A percentile compares a stretch with the other conserved stretches of the same genome.
These are phyloP conservation scores for Tarenaya hassleriana DNA, from an alignment of 345 rosid genomes.

Conservation along the genomic window DNA sequence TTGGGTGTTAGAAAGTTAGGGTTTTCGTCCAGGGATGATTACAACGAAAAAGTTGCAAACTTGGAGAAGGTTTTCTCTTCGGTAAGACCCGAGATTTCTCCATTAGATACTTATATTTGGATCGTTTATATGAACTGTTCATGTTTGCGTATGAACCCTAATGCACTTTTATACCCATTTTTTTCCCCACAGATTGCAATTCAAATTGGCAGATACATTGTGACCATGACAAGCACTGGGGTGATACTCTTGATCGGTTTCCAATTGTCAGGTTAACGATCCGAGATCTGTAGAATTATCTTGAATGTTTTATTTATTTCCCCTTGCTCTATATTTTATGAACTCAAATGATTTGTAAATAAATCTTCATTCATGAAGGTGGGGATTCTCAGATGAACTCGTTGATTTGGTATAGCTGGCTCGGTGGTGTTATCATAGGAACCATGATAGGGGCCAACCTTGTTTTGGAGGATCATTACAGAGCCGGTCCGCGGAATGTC, in stretches of 20 bases:
- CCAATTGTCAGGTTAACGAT: conserved; percentile 74
- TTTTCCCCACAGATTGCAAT: conserved; percentile 48
- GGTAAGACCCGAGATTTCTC: conserved; percentile 31
- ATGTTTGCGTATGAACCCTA: background rate
- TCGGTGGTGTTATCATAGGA: conserved; percentile 90
- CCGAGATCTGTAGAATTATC: background rate
- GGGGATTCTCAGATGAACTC: conserved; percentile 80
- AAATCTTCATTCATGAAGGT: conserved; percentile 37
- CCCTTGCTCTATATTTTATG: background rate
- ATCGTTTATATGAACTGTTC: background rate
- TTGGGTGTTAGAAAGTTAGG: conserved; percentile 30
- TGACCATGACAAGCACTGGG: conserved; percentile 93
- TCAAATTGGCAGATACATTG: conserved; percentile 86
- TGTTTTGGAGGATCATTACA: conserved; percentile 89
- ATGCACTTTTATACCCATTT: background rate
- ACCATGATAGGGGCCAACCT: conserved; percentile 88
- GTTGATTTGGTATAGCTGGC: conserved; percentile 95
- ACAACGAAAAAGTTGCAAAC: conserved; percentile 35
- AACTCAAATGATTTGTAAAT: conserved; percentile 14
- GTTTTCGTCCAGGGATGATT: conserved; percentile 42
- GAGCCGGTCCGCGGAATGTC: conserved; percentile 91
- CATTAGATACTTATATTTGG: too few species aligned
- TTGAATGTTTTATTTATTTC: background rate
- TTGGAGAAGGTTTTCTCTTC: conserved; percentile 52
- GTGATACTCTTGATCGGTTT: conserved; percentile 74